Evolutionary conservation across 2,329 filamentous ascomycete genomes (phyloP), one percentile per base, ranked within the genome.

Genomic region (Sordariomycetes sp.): DNA sequence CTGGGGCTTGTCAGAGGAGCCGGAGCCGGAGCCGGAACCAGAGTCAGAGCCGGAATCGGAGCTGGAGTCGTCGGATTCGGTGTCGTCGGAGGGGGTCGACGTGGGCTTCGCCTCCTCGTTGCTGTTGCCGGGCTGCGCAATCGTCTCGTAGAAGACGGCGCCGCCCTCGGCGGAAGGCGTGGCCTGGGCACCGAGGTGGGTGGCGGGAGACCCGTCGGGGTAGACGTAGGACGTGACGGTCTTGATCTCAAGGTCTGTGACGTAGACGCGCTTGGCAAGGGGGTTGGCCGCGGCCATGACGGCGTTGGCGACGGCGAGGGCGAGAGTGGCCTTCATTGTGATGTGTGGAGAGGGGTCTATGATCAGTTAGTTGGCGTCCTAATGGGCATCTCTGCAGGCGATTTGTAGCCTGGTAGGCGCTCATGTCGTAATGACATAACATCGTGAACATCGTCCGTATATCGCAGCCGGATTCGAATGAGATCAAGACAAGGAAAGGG

Each of bases 281-380:
- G 76, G 77, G 54, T 67, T 65, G 63, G 76, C 76, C 58, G 70
- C 63, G 57, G 72, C 75, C 66, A 79, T 61, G 56, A 76, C 61
- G 63, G 76, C 74, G 64, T 74, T 69, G 61, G 74, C 69, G 62
- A 71, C 68, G 62, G 69, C 67, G 62, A 80, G 66, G 62, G 74
- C 67, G 58, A 74, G 59, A 54, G 76, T 76, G 53, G 72, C 68
- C 72, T 77, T 80, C 77, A 80, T 80, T 61, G 67, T 76, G 68
- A 59, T 60, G 54, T 60, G 22, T 32, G 28, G 28, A 32, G 57
- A n/a, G 28, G n/a, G n/a, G 3, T 24, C 20, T 45, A 6, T 34
- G 22, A 32, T 17, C 8, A 39, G 24, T 54, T 36, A 54, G 36
- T 39, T 22, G 12, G 24, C 20, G 34, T 53, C 15, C 4, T n/a